Conservation (phyloP, 768 basidiomycete genomes). For the Clavulina sp. region DNA sequence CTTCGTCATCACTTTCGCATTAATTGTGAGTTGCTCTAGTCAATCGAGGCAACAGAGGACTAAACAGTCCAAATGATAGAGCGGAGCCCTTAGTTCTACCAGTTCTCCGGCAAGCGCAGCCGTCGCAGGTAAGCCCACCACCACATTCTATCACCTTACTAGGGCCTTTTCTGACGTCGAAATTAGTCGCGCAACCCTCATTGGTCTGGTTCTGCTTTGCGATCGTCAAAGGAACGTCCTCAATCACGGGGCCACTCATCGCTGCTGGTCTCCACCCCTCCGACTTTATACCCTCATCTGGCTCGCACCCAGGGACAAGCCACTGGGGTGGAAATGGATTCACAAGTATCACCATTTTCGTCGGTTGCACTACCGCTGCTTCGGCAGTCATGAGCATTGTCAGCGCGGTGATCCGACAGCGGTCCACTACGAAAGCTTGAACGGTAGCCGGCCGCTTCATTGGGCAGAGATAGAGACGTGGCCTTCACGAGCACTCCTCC, state of each 20-base stretch:
- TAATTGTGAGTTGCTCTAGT: neutral
- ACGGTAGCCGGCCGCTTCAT: no score
- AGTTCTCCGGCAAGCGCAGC: neutral
- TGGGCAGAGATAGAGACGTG: no score
- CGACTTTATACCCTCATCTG: neutral
- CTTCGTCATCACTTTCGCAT: conserved; percentile 4
- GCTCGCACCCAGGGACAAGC: neutral
- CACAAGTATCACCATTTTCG: neutral
- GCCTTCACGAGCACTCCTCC: no score
- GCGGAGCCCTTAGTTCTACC: conserved; percentile 4
- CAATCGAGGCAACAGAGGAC: neutral
- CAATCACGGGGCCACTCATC: conserved; percentile 4
- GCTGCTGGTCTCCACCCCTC: conserved; percentile 1
- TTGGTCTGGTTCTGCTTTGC: neutral
- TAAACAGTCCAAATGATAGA: neutral
- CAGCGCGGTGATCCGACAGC: no score
- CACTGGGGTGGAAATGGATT: neutral
- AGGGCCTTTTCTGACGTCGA: neutral
- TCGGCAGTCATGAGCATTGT: neutral
- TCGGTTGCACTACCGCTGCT: neutral
- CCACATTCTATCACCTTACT: neutral
- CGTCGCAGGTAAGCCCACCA: conserved; percentile 1
- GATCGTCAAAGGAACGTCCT: conserved; percentile 1
- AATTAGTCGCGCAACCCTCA: neutral
- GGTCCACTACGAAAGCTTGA: no score